Conservation (phyloP, 352 stramenopile species). For the Globisporangium acanthophoron region DNA sequence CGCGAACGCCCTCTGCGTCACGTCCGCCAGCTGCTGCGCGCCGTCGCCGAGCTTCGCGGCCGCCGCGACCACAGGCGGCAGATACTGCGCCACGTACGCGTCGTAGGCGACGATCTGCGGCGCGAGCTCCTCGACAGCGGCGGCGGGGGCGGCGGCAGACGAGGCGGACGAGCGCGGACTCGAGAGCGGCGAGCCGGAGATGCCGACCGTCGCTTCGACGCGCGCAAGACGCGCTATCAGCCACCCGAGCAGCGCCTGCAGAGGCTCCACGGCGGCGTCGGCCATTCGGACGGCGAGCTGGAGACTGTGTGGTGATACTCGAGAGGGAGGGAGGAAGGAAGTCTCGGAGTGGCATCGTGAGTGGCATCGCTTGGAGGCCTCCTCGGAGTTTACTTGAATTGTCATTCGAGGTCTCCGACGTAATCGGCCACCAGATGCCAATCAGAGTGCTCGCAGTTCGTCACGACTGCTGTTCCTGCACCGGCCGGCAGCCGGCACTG, state of each 20-base stretch:
- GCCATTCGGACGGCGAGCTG: constrained; percentile 21
- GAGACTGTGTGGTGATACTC: no score
- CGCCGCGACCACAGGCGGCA: constrained; percentile 80
- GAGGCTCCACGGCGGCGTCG: constrained; percentile 51
- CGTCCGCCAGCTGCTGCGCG: constrained; percentile 67
- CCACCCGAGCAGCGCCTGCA: constrained; percentile 76
- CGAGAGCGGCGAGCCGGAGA: constrained; percentile 21
- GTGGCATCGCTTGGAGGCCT: no score
- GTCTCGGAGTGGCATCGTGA: no score
- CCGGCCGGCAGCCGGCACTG: not conserved
- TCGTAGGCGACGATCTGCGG: constrained; percentile 89
- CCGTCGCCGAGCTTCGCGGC: constrained; percentile 81
- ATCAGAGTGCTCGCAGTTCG: not conserved
- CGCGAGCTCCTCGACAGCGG: constrained; percentile 33
- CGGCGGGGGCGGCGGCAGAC: constrained; percentile 5
- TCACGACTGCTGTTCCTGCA: not conserved
- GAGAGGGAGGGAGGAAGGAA: no score
- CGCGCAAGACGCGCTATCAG: constrained; percentile 71
- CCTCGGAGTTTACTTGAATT: no score
- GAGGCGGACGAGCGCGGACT: constrained; percentile 5
- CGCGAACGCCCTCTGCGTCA: constrained; percentile 86
- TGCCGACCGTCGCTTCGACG: constrained; percentile 77
- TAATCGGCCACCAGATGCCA: no score
- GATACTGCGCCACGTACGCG: constrained; percentile 71
- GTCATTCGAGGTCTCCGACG: no score